phyloP scores from a whole-genome alignment of 2,329 filamentous ascomycete species.

The Harringtonia aguacate region DNA sequence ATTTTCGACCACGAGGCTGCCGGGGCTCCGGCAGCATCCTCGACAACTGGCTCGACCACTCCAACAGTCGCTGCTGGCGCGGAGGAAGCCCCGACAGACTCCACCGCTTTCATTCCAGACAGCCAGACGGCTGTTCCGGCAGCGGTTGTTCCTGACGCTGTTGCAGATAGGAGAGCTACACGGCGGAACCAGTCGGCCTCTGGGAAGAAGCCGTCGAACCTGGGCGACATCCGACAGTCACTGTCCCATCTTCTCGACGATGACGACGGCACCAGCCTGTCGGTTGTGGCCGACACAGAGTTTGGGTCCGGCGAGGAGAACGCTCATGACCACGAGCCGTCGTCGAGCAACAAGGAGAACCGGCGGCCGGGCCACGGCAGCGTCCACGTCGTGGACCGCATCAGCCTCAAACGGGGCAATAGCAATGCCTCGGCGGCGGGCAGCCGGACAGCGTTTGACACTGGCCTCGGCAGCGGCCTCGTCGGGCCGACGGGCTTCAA shows the following conservation, averaged over 20 bases:
- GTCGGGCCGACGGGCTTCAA: slow-evolving; percentile 40
- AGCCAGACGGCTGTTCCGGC: slow-evolving; percentile 6
- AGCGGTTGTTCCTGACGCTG: too few relatives aligned
- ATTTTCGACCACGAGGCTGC: slow-evolving; percentile 28
- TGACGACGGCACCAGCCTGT: slow-evolving; percentile 32
- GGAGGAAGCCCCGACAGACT: neutral
- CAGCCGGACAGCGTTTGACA: slow-evolving; percentile 1
- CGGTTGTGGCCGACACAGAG: slow-evolving; percentile 33
- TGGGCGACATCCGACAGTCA: slow-evolving; percentile 74
- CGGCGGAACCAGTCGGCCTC: slow-evolving; percentile 29
- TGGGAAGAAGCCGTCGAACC: slow-evolving; percentile 57
- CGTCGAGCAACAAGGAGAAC: slow-evolving; percentile 39
- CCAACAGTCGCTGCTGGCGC: neutral
- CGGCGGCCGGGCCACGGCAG: slow-evolving; percentile 24
- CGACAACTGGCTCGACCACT: slow-evolving; percentile 20
- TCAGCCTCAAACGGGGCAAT: slow-evolving; percentile 53
- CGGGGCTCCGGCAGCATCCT: slow-evolving; percentile 17
- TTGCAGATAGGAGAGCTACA: neutral
- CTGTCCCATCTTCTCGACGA: slow-evolving; percentile 77
- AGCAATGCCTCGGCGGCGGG: slow-evolving; percentile 14
- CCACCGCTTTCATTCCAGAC: slow-evolving; percentile 7
- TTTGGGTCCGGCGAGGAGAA: slow-evolving; percentile 37
- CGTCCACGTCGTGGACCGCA: slow-evolving; percentile 62
- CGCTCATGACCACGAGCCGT: slow-evolving; percentile 22
- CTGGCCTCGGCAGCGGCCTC: slow-evolving; percentile 21